Conservation (phyloP, 2,329 filamentous ascomycete genomes). For the Claviceps humidiphila region DNA sequence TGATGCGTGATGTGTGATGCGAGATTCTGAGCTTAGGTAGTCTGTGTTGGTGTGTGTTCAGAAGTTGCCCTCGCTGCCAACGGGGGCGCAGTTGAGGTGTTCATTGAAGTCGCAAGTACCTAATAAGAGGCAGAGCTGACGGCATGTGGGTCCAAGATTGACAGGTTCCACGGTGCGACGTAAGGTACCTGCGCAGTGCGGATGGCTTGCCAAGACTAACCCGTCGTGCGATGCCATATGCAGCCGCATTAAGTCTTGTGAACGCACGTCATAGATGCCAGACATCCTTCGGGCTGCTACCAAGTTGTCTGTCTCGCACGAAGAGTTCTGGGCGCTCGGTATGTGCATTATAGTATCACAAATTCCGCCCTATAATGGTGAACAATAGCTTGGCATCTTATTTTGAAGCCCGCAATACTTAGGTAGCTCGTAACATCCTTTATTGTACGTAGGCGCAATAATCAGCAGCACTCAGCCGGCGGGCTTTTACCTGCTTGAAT, state of each 20-base stretch:
- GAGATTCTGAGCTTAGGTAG: background rate
- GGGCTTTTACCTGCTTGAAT: background rate
- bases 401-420: no score
- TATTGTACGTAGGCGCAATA: background rate
- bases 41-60: background rate
- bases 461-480: background rate
- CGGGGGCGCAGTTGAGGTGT: background rate
- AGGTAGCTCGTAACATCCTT: background rate
- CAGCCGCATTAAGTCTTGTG: no score
- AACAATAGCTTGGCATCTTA: no score
- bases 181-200: background rate
- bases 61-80: background rate
- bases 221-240: background rate
- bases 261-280: background rate
- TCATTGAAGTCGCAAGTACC: background rate
- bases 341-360: no score
- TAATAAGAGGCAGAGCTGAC: background rate
- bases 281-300: background rate
- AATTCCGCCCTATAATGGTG: no score
- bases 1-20: no score
- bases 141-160: background rate
- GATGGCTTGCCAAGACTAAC: background rate
- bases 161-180: conserved; percentile 1
- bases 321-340: no score
- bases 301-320: background rate